These are phyloP conservation scores for Tephrocybe rancida DNA, from an alignment of 768 basidiomycete species.

Conservation along the genomic window DNA sequence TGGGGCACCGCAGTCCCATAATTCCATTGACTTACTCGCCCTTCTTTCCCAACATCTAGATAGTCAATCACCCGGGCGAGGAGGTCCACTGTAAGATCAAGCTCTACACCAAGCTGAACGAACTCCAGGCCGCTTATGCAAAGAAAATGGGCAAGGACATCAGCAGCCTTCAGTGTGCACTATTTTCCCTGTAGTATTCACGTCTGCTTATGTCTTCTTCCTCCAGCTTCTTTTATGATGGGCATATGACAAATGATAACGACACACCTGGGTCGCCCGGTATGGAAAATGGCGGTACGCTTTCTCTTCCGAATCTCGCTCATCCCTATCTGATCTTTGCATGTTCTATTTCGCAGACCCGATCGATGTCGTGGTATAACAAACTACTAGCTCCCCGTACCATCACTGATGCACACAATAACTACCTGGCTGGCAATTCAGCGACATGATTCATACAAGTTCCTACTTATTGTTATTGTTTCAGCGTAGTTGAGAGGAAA, in stretches of 20 bases:
- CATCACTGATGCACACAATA: no score
- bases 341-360: constrained; percentile 53
- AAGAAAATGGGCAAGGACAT: constrained; percentile 92
- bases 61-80: constrained; percentile 73
- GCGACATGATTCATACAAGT: no score
- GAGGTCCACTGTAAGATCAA: constrained; percentile 99
- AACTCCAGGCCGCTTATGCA: constrained; percentile 92
- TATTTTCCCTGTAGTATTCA: not conserved
- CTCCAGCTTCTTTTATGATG: constrained; percentile 88
- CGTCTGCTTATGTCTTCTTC: constrained; percentile 1
- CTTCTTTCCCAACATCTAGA: constrained; percentile 41
- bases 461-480: no score
- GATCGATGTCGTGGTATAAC: constrained; percentile 97
- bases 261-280: constrained; percentile 92
- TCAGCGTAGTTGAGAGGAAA: no score
- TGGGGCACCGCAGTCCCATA: no score
- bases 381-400: no score
- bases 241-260: constrained; percentile 80
- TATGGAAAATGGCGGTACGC: constrained; percentile 78
- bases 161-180: constrained; percentile 76
- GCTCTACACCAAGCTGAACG: constrained; percentile 87
- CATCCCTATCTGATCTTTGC: not conserved
- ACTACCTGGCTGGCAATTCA: no score
- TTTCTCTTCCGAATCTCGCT: not conserved
- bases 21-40: no score